Evolutionary conservation across 2,329 filamentous ascomycete genomes (phyloP).

Genomic region (Trichoderma harzianum): DNA sequence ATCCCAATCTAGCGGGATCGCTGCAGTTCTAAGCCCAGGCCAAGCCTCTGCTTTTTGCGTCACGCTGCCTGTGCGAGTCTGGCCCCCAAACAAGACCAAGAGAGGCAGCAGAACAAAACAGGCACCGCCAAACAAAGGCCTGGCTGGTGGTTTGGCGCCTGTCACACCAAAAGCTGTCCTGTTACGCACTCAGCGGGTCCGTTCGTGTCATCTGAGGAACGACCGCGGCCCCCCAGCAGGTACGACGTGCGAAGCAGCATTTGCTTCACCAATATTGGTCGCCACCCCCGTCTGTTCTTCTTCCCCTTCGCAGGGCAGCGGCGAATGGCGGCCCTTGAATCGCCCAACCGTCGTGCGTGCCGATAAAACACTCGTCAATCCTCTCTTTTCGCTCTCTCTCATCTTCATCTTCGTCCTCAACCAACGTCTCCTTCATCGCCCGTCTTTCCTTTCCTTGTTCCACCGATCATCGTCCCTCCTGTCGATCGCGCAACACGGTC

Average conservation of each 20-base stretch:
- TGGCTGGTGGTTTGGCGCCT: conserved; percentile 13
- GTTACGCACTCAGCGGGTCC: conserved; percentile 15
- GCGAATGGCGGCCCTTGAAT: conserved; percentile 18
- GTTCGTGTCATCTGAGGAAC: conserved; percentile 19
- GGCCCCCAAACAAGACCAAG: background rate
- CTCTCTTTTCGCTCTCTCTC: background rate
- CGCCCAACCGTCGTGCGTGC: conserved; percentile 3
- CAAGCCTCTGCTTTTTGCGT: background rate
- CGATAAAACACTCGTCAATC: conserved; percentile 11
- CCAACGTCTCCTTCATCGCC: background rate
- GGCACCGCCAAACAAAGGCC: background rate
- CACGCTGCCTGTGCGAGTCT: background rate
- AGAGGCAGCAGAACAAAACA: background rate
- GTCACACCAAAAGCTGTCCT: conserved; percentile 13
- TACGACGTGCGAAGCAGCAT: conserved; percentile 18
- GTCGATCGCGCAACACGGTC: conserved; percentile 13
- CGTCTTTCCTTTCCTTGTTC: background rate
- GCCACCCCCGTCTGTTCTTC: conserved; percentile 13
- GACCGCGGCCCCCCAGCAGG: conserved; percentile 17
- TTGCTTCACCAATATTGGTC: conserved; percentile 20
- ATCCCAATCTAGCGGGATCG: background rate
- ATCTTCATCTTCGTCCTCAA: background rate
- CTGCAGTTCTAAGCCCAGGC: background rate
- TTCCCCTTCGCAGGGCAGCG: conserved; percentile 17
- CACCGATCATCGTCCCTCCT: conserved; percentile 9